Evolutionary conservation across 352 stramenopile genomes (phyloP).

Genomic region (Globisporangium rhizosaccharum): DNA sequence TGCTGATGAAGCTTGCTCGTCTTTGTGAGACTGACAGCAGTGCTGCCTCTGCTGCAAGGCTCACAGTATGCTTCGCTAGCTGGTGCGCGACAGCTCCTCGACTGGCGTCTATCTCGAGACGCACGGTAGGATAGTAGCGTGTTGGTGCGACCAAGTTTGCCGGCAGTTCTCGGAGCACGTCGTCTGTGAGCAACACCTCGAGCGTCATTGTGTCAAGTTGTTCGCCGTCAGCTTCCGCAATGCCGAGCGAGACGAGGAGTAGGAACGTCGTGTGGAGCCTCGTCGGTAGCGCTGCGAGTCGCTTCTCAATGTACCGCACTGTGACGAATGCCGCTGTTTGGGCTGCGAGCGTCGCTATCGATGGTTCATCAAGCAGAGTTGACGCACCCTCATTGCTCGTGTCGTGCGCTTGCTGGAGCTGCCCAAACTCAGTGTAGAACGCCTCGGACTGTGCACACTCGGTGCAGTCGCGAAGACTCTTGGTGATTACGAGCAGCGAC

Average conservation of each 20-base stretch:
- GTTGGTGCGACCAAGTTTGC: background rate
- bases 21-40: background rate
- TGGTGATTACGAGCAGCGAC: conserved; percentile 14
- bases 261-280: conserved; percentile 23
- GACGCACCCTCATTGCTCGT: background rate
- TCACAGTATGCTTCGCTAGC: conserved; percentile 1
- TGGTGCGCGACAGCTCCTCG: background rate
- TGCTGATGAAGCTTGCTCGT: background rate
- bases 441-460: background rate
- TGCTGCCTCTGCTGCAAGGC: background rate
- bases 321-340: conserved; percentile 12
- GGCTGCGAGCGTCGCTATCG: background rate
- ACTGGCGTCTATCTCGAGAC: background rate
- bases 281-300: conserved; percentile 24
- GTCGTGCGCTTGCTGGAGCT: background rate
- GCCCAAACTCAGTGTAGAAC: conserved; percentile 2
- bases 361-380: background rate
- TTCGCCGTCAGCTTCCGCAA: conserved; percentile 1
- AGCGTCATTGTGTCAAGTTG: background rate
- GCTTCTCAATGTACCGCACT: conserved; percentile 16
- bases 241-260: conserved; percentile 15
- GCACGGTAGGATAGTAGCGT: background rate
- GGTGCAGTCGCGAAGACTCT: conserved; percentile 5
- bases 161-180: background rate
- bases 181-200: conserved; percentile 1